A percentile compares a stretch with the other conserved stretches of the same genome.
phyloP scores from a whole-genome alignment of 2,329 filamentous ascomycete genomes.

The Colletotrichum eremochloae region DNA sequence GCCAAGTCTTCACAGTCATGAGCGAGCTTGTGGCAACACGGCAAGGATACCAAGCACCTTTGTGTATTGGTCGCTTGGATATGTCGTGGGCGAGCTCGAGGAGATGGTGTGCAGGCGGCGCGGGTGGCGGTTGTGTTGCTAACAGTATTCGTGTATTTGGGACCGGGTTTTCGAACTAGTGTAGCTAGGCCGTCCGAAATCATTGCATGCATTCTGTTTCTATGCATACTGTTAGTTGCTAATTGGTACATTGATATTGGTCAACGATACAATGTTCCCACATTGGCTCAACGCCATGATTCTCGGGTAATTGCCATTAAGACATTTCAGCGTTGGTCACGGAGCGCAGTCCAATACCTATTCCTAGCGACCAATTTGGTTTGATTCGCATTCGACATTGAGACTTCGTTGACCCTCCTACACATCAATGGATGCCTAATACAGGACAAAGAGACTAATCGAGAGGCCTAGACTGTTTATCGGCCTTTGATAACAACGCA shows the following conservation, averaged over 20 bases:
- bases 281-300: neutral
- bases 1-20: conserved; percentile 1
- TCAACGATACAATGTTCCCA: neutral
- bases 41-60: neutral
- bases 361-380: neutral
- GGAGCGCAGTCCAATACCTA: neutral
- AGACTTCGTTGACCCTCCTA: neutral
- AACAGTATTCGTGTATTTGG: neutral
- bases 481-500: neutral
- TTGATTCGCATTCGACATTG: neutral
- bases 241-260: neutral
- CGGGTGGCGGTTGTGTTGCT: neutral
- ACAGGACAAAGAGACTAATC: neutral
- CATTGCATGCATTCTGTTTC: neutral
- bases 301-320: neutral
- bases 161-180: neutral
- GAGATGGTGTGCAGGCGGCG: neutral
- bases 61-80: neutral
- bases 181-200: neutral
- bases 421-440: neutral
- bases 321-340: neutral
- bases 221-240: neutral
- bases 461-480: neutral
- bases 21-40: neutral
- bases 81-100: neutral